These are phyloP conservation scores for Petasospora rhodanensis DNA, from an alignment of 1,139 yeast genomes.

Conservation along the genomic window DNA sequence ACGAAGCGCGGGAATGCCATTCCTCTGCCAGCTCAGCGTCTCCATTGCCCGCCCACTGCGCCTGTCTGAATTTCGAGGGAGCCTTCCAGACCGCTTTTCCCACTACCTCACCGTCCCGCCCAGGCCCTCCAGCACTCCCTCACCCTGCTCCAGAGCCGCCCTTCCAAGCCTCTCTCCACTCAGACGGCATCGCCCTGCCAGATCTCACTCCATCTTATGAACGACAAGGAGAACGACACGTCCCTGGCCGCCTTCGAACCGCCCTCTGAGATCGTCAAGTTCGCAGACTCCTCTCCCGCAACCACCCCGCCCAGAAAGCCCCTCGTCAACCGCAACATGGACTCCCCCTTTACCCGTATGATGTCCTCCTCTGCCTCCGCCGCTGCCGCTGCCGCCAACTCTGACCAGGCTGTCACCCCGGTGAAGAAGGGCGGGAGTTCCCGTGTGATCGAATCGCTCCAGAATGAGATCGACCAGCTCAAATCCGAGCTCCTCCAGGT, in stretches of 20 bases:
- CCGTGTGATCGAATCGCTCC: constrained; percentile 55
- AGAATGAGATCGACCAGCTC: constrained; percentile 50
- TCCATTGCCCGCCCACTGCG: no score
- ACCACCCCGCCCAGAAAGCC: constrained; percentile 9
- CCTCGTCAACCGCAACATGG: constrained; percentile 7
- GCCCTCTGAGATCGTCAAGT: not conserved
- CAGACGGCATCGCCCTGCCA: not conserved
- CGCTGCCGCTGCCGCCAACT: no score
- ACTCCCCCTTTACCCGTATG: constrained; percentile 8
- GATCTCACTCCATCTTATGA: not conserved
- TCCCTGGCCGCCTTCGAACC: not conserved
- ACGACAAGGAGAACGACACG: constrained; percentile 4
- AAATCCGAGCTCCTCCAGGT: constrained; percentile 49
- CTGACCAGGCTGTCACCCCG: no score
- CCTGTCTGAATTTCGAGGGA: no score
- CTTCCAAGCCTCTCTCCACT: no score
- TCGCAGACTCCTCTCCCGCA: not conserved
- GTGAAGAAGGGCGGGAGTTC: constrained; percentile 24
- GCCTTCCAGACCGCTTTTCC: no score
- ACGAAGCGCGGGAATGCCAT: no score
- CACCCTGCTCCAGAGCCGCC: no score
- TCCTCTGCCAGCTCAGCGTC: no score
- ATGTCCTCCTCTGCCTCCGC: no score
- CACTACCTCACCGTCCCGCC: no score
- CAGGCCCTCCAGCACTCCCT: no score